phyloP scores from a whole-genome alignment of 2,329 filamentous ascomycete species.

The Ophidiomyces ophidiicola region DNA sequence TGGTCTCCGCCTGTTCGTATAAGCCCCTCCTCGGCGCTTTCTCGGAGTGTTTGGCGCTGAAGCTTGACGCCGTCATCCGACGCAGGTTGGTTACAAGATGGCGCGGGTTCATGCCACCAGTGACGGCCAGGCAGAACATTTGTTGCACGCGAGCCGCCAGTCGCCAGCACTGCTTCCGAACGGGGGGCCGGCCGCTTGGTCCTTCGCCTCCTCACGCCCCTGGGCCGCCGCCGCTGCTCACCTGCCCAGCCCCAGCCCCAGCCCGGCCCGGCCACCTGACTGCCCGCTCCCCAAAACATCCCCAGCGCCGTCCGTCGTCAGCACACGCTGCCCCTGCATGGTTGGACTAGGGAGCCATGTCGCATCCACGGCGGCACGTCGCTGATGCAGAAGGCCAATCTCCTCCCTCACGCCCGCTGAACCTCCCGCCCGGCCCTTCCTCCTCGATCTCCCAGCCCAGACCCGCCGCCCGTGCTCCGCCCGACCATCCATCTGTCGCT shows the following conservation, averaged over 20 bases:
- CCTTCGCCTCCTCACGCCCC: not conserved
- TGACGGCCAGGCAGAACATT: too few species aligned
- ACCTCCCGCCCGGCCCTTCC: not conserved
- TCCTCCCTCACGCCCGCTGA: slow-evolving; percentile 2
- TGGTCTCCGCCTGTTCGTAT: too few species aligned
- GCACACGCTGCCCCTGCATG: slow-evolving; percentile 6
- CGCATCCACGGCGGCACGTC: slow-evolving; percentile 10
- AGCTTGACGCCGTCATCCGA: too few species aligned
- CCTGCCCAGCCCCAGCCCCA: not conserved
- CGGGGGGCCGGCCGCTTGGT: too few species aligned
- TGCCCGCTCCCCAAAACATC: too few species aligned
- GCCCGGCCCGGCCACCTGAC: not conserved
- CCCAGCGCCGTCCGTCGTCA: too few species aligned
- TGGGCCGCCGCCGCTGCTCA: not conserved
- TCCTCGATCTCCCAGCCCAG: not conserved
- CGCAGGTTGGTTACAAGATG: too few species aligned
- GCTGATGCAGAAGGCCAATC: slow-evolving; percentile 9
- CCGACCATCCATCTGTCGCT: not conserved
- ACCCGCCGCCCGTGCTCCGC: not conserved
- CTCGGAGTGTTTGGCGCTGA: too few species aligned
- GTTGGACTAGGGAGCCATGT: slow-evolving; percentile 10
- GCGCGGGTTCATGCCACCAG: too few species aligned
- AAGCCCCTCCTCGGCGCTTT: too few species aligned
- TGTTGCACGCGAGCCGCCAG: too few species aligned
- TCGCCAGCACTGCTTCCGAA: too few species aligned